Evolutionary conservation across 306 rosid genomes (phyloP).

Genomic region (Sophora flavescens): DNA sequence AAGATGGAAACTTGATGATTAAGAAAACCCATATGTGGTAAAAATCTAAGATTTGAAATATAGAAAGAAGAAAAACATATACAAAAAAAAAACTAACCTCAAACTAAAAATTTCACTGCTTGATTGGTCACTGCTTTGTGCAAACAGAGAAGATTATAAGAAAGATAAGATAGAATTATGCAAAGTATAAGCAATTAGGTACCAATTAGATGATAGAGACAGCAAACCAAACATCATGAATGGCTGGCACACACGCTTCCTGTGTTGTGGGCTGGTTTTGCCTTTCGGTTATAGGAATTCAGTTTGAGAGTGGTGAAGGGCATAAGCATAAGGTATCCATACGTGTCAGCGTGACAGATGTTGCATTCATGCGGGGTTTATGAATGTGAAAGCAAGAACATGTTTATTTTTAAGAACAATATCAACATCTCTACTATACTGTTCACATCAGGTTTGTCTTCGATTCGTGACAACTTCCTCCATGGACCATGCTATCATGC

Average conservation of each 20-base stretch:
- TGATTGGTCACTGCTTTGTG: background rate
- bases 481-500: background rate
- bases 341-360: conserved; percentile 32
- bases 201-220: background rate
- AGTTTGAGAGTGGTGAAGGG: conserved; percentile 7
- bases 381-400: no score
- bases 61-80: background rate
- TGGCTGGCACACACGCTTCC: conserved; percentile 17
- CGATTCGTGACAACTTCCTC: background rate
- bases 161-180: background rate
- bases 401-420: no score
- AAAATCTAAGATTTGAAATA: background rate
- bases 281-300: background rate
- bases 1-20: conserved; percentile 37
- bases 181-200: background rate
- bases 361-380: conserved; percentile 12
- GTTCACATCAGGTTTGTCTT: background rate
- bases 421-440: background rate
- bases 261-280: background rate
- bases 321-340: background rate
- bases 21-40: conserved; percentile 26
- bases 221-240: conserved; percentile 34
- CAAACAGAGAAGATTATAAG: background rate
- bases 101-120: background rate
- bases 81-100: conserved; percentile 30